Evolutionary conservation across 164 flowering plant species (phyloP), one percentile per base, ranked within the genome.

Genomic region (Chloranthus sessilifolius): DNA sequence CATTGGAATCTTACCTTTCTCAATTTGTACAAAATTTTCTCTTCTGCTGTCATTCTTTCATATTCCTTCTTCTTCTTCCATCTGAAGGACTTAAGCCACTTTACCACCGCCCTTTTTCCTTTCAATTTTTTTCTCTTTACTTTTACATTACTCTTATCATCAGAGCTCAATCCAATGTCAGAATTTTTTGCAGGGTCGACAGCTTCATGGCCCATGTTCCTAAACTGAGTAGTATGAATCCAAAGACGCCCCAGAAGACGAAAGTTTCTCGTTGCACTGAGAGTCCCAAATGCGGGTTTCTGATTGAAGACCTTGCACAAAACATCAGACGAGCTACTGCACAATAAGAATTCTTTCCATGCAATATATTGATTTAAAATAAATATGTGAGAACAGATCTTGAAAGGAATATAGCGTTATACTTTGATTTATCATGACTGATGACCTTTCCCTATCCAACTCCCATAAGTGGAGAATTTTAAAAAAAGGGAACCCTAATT

Each of bases 71-170:
- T 94, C 80, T 94, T 94, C 80, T 85, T 81, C 53, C 58, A 89
- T 65, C 97, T 70, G 64, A 94, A 89, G 60, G 70, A 70, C 85
- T 89, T 94, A 10, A 94, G 68, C 97, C 99, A 94, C 71, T 71
- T 75, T 22, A 89, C 91, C 42, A 89, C 88, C 10, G 95, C 97
- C 69, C 96, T 71, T 74, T 85, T 94, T 12, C 99, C 97, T 68
- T 94, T 94, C 47, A 80, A 61, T 54, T 83, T 94, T 41, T 78
- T 80, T 78, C 85, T 78, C 68, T 87, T 87, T 58, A 64, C 42
- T 63, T 66, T 71, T n/a, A 35, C 63, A 23, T 37, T 61, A 60
- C 40, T 64, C 25, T 34, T 63, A 43, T 54, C 68, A 46, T 58
- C 66, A 45, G 3, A 33, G 33, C 21, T 53, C 3, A 40, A 24